Evolutionary conservation across 371 early-diverging fungal genomes (phyloP), one percentile per base, ranked within the genome.

Genomic region (Apophysomyces ossiformis): DNA sequence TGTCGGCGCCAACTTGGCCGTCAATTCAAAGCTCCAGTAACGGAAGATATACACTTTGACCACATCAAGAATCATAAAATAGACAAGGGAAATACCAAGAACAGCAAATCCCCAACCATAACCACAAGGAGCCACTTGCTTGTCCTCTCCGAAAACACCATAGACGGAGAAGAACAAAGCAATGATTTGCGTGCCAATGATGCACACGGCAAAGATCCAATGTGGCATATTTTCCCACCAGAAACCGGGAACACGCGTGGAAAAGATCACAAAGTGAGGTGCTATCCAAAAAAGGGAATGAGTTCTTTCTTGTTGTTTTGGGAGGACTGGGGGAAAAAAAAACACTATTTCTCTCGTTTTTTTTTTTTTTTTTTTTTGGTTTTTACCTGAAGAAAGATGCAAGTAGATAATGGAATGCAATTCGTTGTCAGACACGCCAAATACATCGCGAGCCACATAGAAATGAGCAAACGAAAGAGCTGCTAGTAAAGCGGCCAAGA

Each of bases 261-360:
- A 93, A 76, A 95, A 96, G 76, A 96, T 95, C 57, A 93, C 88
- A 81, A 96, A 96, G 76, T 96, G 96, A 43, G 96, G 96, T 11
- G 87, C 87, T 66, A 69, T 54, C 37, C 18, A 44, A 37, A 15
- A 35, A 46, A 13, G 41, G n/a, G 37, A 13, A 11, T 45, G 21
- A 21, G 16, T 4, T 21, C 18, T 18, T 18, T 2, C 21, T 16
- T 9, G 21, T 8, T 13, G 41, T 13, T 1, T 41, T 11, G 41
- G 8, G 41, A 26, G 32, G 32, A 26, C 32, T 2, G 32, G 2
- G 32, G 1, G 3, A 26, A 26, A 26, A 26, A 26, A 26, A 26
- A 26, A 26, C 32, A 26, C n/a, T 43, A 9, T 43, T 43, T 43
- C 15, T 43, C 9, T 66, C n/a, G n/a, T 57, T 58, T 65, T 60